phyloP scores from a whole-genome alignment of 2,329 filamentous ascomycete species.

The Fusarium cicatricum region DNA sequence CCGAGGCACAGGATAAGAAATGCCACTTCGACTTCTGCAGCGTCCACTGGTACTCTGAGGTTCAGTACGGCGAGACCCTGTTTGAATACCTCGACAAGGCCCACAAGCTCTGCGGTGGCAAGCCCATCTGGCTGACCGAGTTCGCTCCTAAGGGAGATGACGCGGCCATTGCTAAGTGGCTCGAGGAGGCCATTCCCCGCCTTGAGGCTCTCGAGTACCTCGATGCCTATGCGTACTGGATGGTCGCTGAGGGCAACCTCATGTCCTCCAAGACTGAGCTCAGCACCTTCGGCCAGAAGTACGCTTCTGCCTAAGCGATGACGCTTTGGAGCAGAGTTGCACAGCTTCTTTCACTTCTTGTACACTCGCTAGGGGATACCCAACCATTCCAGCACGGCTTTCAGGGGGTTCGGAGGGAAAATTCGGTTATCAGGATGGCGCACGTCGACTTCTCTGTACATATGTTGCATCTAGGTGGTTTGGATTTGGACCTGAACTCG shows the following conservation, averaged over 20 bases:
- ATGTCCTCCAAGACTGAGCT: constrained; percentile 51
- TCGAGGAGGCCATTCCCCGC: constrained; percentile 56
- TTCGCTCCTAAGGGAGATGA: constrained; percentile 62
- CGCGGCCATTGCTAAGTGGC: constrained; percentile 54
- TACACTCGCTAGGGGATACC: constrained; percentile 50
- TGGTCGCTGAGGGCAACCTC: constrained; percentile 54
- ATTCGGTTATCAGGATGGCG: constrained; percentile 38
- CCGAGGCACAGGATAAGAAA: constrained; percentile 48
- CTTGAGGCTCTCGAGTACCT: constrained; percentile 61
- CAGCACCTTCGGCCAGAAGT: constrained; percentile 59
- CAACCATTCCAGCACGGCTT: constrained; percentile 38
- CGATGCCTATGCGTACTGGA: constrained; percentile 66
- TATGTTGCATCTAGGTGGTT: constrained; percentile 40
- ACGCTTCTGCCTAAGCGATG: constrained; percentile 51
- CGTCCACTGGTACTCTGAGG: constrained; percentile 70
- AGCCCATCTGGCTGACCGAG: constrained; percentile 70
- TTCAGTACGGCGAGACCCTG: constrained; percentile 58
- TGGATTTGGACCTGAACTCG: constrained; percentile 7
- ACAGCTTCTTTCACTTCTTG: constrained; percentile 46
- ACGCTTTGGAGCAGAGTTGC: constrained; percentile 4
- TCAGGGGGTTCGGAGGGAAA: constrained; percentile 32
- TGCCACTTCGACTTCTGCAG: constrained; percentile 69
- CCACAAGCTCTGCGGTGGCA: constrained; percentile 52
- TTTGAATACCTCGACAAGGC: constrained; percentile 61
- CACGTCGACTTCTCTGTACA: constrained; percentile 43